Evolutionary conservation across 192 early-diverging fungal species (phyloP).

Genomic region (Coemansia sp.): DNA sequence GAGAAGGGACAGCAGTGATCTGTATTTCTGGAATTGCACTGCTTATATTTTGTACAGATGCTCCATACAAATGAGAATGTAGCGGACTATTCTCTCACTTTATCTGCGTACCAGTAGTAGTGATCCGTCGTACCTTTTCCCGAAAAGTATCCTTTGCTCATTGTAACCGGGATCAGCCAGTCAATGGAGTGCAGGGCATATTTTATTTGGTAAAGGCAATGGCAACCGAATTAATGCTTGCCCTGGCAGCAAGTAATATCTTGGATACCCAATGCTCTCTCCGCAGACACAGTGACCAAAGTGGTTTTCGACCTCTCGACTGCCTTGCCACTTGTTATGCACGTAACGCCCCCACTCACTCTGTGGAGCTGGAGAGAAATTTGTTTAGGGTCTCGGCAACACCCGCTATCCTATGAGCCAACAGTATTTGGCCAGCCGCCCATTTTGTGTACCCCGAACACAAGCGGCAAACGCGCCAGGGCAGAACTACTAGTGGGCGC

Average conservation of each 20-base stretch:
- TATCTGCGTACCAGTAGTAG: too few relatives aligned
- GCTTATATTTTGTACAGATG: too few relatives aligned
- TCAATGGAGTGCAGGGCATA: not conserved
- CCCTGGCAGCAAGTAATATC: not conserved
- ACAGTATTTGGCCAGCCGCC: not conserved
- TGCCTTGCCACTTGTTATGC: not conserved
- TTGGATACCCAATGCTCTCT: not conserved
- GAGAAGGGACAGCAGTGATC: too few relatives aligned
- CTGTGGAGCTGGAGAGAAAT: not conserved
- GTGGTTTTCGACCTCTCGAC: not conserved
- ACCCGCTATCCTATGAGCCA: not conserved
- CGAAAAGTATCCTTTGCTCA: too few relatives aligned
- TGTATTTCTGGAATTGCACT: too few relatives aligned
- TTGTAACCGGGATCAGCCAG: not conserved
- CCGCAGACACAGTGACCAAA: not conserved
- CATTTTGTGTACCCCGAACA: not conserved
- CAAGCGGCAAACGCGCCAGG: not conserved
- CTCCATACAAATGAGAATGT: too few relatives aligned
- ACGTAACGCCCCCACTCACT: not conserved
- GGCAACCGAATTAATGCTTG: conserved; percentile 3
- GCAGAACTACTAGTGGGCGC: not conserved
- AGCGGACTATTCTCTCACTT: too few relatives aligned
- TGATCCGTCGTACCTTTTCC: too few relatives aligned
- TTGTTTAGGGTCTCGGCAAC: not conserved
- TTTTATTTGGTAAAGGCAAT: not conserved